Percentiles rank a stretch among this genome's conserved stretches.
Evolutionary conservation across 2,329 filamentous ascomycete genomes (phyloP).

Genomic region (Pseudopyricularia cyperi): DNA sequence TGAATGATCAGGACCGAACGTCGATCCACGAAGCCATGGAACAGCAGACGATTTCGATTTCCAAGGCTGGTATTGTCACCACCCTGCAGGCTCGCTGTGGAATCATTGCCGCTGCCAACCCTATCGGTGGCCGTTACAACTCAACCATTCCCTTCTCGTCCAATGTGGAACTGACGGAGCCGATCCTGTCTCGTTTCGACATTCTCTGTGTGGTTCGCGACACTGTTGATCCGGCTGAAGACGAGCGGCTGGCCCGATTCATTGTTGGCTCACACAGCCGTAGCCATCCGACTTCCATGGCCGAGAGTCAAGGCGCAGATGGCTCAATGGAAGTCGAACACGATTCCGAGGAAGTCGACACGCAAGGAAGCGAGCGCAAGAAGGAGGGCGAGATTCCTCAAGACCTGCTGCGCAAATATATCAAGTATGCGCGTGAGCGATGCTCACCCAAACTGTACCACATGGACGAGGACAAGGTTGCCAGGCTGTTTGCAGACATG

Average conservation of each 20-base stretch:
- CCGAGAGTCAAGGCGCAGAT: slow-evolving; percentile 24
- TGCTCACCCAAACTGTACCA: slow-evolving; percentile 89
- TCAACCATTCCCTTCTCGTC: slow-evolving; percentile 89
- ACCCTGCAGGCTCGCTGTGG: slow-evolving; percentile 92
- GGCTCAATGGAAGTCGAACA: slow-evolving; percentile 52
- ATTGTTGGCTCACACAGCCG: slow-evolving; percentile 90
- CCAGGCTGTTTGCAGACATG: slow-evolving; percentile 92
- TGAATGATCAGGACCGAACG: slow-evolving; percentile 97
- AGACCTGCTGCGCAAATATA: slow-evolving; percentile 87
- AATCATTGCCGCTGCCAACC: slow-evolving; percentile 93
- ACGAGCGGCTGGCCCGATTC: slow-evolving; percentile 86
- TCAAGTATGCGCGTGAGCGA: slow-evolving; percentile 83
- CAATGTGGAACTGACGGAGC: slow-evolving; percentile 94
- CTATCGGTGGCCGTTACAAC: slow-evolving; percentile 92
- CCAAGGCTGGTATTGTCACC: slow-evolving; percentile 95
- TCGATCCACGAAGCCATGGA: slow-evolving; percentile 99
- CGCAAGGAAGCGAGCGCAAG: slow-evolving; percentile 14
- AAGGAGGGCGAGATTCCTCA: slow-evolving; percentile 70
- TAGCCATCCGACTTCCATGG: slow-evolving; percentile 49
- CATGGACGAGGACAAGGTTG: slow-evolving; percentile 95
- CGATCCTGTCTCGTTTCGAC: slow-evolving; percentile 95
- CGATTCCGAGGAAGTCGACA: slow-evolving; percentile 28
- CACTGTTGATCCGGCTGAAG: slow-evolving; percentile 82
- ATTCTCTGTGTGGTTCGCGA: slow-evolving; percentile 94
- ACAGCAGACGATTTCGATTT: slow-evolving; percentile 98